Conservation (phyloP, 495 filamentous ascomycete species). For the Tuber umbilicatum region DNA sequence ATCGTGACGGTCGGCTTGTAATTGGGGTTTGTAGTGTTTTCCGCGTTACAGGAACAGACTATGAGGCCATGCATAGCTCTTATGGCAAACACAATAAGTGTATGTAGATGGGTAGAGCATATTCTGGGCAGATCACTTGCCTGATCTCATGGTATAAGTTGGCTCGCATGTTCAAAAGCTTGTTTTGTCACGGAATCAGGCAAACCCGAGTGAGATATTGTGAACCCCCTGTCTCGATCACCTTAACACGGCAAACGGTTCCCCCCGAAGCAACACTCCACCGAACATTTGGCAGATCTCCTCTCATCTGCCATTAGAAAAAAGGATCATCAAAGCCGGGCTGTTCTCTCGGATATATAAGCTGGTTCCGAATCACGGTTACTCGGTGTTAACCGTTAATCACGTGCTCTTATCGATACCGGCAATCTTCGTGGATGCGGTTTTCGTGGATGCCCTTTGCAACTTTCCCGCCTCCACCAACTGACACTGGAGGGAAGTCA, state of each 20-base stretch:
- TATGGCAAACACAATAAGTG: not conserved
- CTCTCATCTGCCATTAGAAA: not conserved
- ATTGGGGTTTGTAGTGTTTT: not conserved
- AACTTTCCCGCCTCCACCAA: not conserved
- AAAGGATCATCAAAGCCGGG: not conserved
- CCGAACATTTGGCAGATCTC: not conserved
- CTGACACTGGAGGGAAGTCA: not conserved
- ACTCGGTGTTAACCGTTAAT: not conserved
- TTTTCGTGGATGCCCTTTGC: not conserved
- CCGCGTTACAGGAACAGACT: not conserved
- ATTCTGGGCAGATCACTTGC: not conserved
- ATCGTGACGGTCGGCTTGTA: not conserved
- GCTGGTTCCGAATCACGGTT: not conserved
- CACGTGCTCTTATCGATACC: constrained; percentile 1
- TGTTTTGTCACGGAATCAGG: not conserved
- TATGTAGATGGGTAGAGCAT: not conserved
- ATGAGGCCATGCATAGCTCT: not conserved
- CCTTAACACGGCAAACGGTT: not conserved
- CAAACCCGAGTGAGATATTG: not conserved
- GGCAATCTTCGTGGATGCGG: not conserved
- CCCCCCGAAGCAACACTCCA: not conserved
- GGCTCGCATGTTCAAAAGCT: not conserved
- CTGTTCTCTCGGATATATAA: not conserved
- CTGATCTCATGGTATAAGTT: not conserved
- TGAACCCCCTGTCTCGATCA: not conserved